phyloP scores from a whole-genome alignment of 1,139 yeast species.

The Taiozyma sp. region DNA sequence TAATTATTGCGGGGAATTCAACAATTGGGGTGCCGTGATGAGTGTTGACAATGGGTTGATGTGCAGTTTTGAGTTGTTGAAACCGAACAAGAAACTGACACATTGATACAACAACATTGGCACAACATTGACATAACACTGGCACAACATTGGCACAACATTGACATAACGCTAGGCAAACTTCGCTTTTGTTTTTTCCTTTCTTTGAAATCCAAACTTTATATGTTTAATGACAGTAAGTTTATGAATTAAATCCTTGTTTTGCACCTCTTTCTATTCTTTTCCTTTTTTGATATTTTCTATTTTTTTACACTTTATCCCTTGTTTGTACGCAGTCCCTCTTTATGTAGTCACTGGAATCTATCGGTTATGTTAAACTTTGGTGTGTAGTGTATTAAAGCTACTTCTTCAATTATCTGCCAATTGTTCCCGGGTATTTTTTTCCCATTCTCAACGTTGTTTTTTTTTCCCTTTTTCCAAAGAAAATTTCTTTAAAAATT shows the following conservation, averaged over 20 bases:
- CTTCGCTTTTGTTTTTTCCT: not conserved
- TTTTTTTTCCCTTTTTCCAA: not conserved
- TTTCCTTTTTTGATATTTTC: not conserved
- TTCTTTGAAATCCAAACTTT: not conserved
- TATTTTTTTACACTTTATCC: not conserved
- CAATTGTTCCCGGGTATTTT: not conserved
- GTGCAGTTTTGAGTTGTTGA: slow-evolving; percentile 79
- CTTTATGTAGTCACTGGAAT: not conserved
- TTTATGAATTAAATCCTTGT: not conserved
- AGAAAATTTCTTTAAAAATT: no score
- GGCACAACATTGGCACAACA: no score
- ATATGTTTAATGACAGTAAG: not conserved
- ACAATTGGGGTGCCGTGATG: slow-evolving; percentile 91
- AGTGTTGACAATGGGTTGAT: slow-evolving; percentile 70
- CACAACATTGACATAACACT: no score
- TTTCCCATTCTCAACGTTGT: not conserved
- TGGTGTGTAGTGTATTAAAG: no score
- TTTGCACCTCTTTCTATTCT: not conserved
- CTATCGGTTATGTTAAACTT: not conserved
- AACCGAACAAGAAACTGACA: slow-evolving; percentile 39
- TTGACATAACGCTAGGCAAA: not conserved
- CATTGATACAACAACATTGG: not conserved
- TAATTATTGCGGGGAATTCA: slow-evolving; percentile 87
- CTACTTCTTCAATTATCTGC: not conserved
- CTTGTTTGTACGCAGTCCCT: no score